These are phyloP conservation scores for Alisma plantagoaquatica DNA, from an alignment of 106 monocot genomes.

Conservation along the genomic window DNA sequence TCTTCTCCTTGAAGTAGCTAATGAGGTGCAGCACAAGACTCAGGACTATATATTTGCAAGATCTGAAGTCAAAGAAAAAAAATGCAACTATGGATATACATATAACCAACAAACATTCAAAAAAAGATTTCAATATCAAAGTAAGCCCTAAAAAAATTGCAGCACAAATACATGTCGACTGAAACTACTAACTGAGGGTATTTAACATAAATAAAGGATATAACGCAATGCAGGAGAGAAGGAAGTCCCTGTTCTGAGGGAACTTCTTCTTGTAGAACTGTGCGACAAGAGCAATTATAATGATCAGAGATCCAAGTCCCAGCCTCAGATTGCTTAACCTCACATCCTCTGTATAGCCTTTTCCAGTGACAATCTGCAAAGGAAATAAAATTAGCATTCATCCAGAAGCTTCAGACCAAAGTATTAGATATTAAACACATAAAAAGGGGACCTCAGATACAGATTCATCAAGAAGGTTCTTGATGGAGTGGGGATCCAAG, in stretches of 20 bases:
- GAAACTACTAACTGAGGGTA: background rate
- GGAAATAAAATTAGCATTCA: too few relatives aligned
- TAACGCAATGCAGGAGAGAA: slow-evolving; percentile 67
- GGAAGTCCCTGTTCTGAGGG: slow-evolving; percentile 68
- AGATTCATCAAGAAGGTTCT: slow-evolving; percentile 78
- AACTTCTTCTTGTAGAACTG: slow-evolving; percentile 94
- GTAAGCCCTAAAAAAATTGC: background rate
- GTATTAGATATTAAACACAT: too few relatives aligned
- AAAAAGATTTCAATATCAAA: background rate
- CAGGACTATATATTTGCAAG: slow-evolving; percentile 63
- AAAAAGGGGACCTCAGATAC: slow-evolving; percentile 63
- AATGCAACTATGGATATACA: background rate
- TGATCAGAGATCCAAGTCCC: slow-evolving; percentile 49
- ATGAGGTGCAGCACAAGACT: slow-evolving; percentile 58
- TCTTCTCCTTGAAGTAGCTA: slow-evolving; percentile 80
- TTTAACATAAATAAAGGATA: slow-evolving; percentile 41
- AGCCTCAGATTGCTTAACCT: slow-evolving; percentile 54
- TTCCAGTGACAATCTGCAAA: slow-evolving; percentile 67
- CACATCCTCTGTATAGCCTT: slow-evolving; percentile 60
- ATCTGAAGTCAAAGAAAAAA: slow-evolving; percentile 31
- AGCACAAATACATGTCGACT: background rate
- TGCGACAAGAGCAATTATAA: slow-evolving; percentile 58
- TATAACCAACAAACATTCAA: background rate
- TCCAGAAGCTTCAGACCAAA: too few relatives aligned
- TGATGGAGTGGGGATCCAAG: slow-evolving; percentile 69